These are phyloP conservation scores for Toxoplasma gondii DNA, from an alignment of 169 alveolate species.

Conservation along the genomic window DNA sequence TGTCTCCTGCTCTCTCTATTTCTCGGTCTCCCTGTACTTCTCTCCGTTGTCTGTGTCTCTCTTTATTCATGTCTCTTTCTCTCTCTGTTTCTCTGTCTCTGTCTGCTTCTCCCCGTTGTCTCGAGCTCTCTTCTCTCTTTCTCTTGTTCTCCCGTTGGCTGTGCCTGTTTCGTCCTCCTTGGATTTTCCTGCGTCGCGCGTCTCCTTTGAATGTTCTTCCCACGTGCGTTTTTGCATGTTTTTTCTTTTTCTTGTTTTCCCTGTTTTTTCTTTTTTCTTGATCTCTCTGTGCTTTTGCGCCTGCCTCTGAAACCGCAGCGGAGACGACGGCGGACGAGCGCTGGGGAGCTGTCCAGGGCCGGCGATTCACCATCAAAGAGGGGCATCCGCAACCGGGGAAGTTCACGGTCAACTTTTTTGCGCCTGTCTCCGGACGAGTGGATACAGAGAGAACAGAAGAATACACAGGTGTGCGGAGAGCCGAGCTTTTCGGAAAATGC, in stretches of 20 bases:
- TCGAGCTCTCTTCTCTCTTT: not conserved
- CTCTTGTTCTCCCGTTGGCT: not conserved
- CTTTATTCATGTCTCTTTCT: no score
- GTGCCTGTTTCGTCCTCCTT: not conserved
- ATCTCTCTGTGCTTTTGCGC: not conserved
- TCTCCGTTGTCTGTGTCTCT: no score
- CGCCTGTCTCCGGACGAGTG: conserved; percentile 17
- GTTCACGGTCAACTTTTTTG: not conserved
- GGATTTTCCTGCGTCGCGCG: no score
- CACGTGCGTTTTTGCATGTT: not conserved
- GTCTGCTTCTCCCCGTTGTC: no score
- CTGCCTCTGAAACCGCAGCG: not conserved
- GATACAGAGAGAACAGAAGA: not conserved
- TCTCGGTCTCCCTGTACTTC: no score
- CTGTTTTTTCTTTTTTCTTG: not conserved
- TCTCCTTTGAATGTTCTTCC: no score
- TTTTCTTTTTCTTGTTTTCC: not conserved
- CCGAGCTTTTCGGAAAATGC: no score
- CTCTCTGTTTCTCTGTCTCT: no score
- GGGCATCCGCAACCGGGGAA: conserved; percentile 18
- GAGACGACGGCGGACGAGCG: conserved; percentile 37
- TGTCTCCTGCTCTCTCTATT: not conserved
- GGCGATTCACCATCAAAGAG: not conserved
- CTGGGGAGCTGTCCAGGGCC: conserved; percentile 41
- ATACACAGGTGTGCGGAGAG: not conserved